Conservation (phyloP, 2,329 filamentous ascomycete species). For the Pezicula radicicola region DNA sequence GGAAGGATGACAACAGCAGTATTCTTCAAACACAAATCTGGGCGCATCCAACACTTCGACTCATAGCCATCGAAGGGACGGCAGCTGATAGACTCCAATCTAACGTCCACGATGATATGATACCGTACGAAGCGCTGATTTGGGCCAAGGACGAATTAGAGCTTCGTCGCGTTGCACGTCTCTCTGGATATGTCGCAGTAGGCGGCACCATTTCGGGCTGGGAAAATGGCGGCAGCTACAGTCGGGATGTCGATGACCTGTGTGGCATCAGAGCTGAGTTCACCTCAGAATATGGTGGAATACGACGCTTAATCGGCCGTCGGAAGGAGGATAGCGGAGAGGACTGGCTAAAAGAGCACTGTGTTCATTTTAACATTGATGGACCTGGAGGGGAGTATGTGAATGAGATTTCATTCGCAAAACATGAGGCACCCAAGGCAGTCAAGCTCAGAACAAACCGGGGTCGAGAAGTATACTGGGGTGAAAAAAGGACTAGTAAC, state of each 20-base stretch:
- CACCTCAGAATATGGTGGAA: background rate
- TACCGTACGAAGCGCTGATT: conserved; percentile 4
- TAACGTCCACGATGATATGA: background rate
- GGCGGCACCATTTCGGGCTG: background rate
- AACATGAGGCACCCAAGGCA: background rate
- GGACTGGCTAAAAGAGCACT: conserved; percentile 1
- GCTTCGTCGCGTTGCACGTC: conserved; percentile 1
- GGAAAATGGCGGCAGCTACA: no score
- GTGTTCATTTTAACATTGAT: conserved; percentile 7
- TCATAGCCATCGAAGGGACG: background rate
- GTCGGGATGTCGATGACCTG: background rate
- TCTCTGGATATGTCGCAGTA: background rate
- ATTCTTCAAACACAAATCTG: conserved; percentile 3
- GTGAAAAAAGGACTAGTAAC: background rate
- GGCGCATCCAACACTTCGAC: background rate
- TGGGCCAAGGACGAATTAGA: conserved; percentile 6
- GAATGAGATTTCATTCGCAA: background rate
- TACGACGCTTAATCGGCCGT: background rate
- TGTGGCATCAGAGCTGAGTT: conserved; percentile 4
- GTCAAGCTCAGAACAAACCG: conserved; percentile 7
- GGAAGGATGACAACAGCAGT: conserved; percentile 1
- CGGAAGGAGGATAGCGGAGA: background rate
- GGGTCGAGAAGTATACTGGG: conserved; percentile 2
- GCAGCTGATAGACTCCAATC: no score
- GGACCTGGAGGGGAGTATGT: conserved; percentile 4